Conservation (phyloP, 345 rosid genomes). For the Leavenworthia alabamica region DNA sequence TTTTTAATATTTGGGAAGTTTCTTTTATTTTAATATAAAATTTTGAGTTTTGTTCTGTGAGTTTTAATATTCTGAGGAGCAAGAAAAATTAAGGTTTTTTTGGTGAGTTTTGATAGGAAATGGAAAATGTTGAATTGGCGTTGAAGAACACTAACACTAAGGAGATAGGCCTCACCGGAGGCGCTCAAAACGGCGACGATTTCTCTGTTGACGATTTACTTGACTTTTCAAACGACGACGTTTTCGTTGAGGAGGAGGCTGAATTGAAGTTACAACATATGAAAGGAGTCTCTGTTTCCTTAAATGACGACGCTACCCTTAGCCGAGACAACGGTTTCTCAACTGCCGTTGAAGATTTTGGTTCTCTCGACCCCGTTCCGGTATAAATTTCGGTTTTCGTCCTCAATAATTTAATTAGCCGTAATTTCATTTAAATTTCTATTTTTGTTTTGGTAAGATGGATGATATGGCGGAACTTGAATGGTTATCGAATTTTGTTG, state of each 20-base stretch:
- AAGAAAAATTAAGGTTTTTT: too few relatives aligned
- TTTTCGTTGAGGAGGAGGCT: conserved; percentile 34
- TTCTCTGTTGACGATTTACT: conserved; percentile 64
- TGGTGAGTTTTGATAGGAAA: conserved; percentile 30
- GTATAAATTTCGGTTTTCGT: conserved; percentile 22
- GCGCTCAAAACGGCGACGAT: conserved; percentile 45
- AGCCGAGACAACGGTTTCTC: conserved; percentile 14
- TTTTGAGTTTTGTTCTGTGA: too few relatives aligned
- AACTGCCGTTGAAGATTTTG: conserved; percentile 21
- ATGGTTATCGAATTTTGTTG: conserved; percentile 89
- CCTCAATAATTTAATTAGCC: neutral
- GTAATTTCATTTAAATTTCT: neutral
- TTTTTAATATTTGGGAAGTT: too few relatives aligned
- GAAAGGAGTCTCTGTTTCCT: conserved; percentile 11
- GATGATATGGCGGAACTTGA: conserved; percentile 69
- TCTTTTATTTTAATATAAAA: too few relatives aligned
- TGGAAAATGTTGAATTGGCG: conserved; percentile 60
- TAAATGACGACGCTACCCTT: conserved; percentile 15
- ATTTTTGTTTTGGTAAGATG: conserved; percentile 31
- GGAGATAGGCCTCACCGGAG: conserved; percentile 11
- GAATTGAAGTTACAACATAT: conserved; percentile 12
- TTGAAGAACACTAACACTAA: conserved; percentile 26
- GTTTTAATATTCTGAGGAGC: too few relatives aligned
- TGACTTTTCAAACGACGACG: conserved; percentile 66
- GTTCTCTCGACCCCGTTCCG: too few relatives aligned